Percentiles rank a stretch among this genome's conserved stretches.
phyloP scores from a whole-genome alignment of 441 rosid species.

The Capsella rubella region DNA sequence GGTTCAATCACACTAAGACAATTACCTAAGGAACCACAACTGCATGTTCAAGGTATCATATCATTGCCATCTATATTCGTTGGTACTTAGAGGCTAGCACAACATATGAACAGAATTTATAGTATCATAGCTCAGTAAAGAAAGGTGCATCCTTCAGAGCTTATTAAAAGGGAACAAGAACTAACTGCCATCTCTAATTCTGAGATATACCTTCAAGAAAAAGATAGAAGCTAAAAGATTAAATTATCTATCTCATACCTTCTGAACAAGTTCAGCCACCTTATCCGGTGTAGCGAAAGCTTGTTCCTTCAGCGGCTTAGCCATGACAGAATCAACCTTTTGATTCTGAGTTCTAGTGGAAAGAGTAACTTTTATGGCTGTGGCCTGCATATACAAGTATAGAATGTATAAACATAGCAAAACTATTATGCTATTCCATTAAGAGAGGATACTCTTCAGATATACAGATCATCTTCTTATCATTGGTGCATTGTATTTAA shows the following conservation, averaged over 20 bases:
- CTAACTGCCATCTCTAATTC: conserved; percentile 11
- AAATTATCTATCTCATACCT: conserved; percentile 54
- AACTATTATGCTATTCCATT: conserved; percentile 15
- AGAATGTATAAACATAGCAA: conserved; percentile 30
- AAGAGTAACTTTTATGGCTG: conserved; percentile 85
- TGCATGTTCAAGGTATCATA: conserved; percentile 14
- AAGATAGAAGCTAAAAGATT: neutral
- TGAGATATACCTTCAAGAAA: neutral
- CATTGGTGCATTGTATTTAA: neutral
- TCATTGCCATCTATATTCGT: conserved; percentile 14
- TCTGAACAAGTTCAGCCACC: conserved; percentile 93
- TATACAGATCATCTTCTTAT: conserved; percentile 1
- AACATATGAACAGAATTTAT: neutral
- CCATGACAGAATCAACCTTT: conserved; percentile 71
- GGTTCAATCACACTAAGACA: neutral
- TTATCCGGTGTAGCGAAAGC: conserved; percentile 95
- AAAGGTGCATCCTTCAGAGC: conserved; percentile 35
- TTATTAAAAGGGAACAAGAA: conserved; percentile 21
- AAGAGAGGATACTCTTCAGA: conserved; percentile 1
- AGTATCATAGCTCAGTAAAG: conserved; percentile 12
- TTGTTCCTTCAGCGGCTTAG: conserved; percentile 91
- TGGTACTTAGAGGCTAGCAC: neutral
- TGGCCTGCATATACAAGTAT: conserved; percentile 58
- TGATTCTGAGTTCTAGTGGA: conserved; percentile 69
- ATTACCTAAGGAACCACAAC: conserved; percentile 2